Percentiles rank a stretch among this genome's conserved stretches.
phyloP scores from a whole-genome alignment of 2,329 filamentous ascomycete species.

The Pseudocercospora eumusae region DNA sequence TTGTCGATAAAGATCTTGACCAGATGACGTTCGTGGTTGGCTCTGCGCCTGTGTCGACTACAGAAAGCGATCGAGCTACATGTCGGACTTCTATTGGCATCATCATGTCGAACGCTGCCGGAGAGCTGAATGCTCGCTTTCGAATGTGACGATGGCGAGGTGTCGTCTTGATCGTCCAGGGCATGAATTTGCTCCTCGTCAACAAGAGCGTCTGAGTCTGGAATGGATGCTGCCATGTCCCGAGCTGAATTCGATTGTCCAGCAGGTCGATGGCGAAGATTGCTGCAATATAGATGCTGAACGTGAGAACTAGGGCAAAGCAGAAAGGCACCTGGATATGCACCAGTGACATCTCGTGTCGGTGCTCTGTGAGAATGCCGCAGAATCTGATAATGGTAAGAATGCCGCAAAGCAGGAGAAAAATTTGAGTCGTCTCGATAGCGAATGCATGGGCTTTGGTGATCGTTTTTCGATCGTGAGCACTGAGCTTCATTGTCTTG shows the following conservation, averaged over 20 bases:
- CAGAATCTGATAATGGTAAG: background rate
- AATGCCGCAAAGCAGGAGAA: conserved; percentile 8
- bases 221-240: conserved; percentile 18
- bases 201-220: conserved; percentile 22
- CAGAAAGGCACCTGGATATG: conserved; percentile 1
- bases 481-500: background rate
- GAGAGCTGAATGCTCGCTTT: background rate
- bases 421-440: conserved; percentile 20
- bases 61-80: background rate
- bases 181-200: conserved; percentile 19
- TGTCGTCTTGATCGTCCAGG: conserved; percentile 5
- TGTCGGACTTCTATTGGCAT: background rate
- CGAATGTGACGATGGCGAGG: background rate
- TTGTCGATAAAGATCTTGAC: background rate
- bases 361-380: background rate
- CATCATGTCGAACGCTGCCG: background rate
- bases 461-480: background rate
- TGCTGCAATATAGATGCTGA: conserved; percentile 3
- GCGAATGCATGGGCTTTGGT: conserved; percentile 18
- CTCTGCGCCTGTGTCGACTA: background rate
- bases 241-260: conserved; percentile 22
- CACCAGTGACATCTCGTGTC: background rate
- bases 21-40: background rate
- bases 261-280: conserved; percentile 20
- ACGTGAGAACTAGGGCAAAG: background rate